Conservation (phyloP, 805 yeast genomes). For the Yarrowia osloensis region DNA sequence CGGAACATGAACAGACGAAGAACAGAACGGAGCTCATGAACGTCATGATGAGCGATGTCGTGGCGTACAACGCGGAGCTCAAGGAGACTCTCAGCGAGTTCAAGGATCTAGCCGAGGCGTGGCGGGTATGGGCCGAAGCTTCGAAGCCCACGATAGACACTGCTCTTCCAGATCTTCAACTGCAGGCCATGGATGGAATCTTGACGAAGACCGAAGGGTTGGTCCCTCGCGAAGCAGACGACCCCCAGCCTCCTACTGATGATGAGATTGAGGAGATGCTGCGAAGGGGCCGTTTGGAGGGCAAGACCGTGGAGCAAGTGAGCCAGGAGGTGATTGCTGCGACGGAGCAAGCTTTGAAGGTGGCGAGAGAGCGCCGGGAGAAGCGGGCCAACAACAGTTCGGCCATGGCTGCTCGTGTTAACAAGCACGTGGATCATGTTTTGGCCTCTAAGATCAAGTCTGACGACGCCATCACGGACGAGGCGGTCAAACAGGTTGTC, state of each 20-base stretch:
- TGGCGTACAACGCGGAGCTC: slow-evolving; percentile 2
- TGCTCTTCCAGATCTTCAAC: not conserved
- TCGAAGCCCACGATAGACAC: not conserved
- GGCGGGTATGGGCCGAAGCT: slow-evolving; percentile 2
- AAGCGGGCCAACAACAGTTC: not conserved
- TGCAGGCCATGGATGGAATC: not conserved
- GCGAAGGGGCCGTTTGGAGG: not conserved
- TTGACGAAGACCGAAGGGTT: not conserved
- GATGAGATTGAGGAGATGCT: slow-evolving; percentile 1
- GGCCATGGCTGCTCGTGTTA: not conserved
- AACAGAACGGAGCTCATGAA: slow-evolving; percentile 20
- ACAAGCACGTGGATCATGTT: not conserved
- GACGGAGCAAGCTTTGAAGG: not conserved
- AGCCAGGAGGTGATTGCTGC: slow-evolving; percentile 14
- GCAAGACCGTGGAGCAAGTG: slow-evolving; percentile 12
- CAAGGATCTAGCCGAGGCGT: not conserved
- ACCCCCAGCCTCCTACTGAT: not conserved
- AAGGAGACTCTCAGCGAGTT: not conserved
- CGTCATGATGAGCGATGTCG: slow-evolving; percentile 23
- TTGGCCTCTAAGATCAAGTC: not conserved
- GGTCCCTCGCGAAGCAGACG: slow-evolving; percentile 2
- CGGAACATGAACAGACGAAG: slow-evolving; percentile 6
- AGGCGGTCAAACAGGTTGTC: not conserved
- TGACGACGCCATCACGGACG: not conserved
- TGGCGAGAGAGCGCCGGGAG: not conserved